Conservation (phyloP, 129 eudicot genomes). For the Helianthus tuberosus region DNA sequence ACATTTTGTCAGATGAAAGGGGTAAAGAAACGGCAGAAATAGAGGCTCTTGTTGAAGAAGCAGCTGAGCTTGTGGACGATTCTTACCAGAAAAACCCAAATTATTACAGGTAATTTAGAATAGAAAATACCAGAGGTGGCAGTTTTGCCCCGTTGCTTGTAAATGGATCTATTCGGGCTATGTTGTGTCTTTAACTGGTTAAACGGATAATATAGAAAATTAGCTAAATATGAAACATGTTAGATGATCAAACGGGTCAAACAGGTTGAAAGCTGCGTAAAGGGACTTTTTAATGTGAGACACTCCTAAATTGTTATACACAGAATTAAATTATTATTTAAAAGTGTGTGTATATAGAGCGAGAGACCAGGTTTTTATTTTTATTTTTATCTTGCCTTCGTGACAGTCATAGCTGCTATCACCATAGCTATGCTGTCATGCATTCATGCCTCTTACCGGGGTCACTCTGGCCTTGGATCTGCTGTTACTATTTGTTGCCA, state of each 20-base stretch:
- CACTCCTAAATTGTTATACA: background rate
- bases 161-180: background rate
- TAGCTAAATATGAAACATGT: background rate
- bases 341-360: background rate
- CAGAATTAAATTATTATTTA: background rate
- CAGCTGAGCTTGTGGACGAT: conserved; percentile 92
- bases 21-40: conserved; percentile 90
- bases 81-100: conserved; percentile 79
- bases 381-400: background rate
- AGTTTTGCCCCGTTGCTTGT: background rate
- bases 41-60: conserved; percentile 89
- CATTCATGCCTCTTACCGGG: no score
- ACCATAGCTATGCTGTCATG: no score
- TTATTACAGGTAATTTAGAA: conserved; percentile 72
- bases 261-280: background rate
- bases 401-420: no score
- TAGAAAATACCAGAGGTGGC: background rate
- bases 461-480: no score
- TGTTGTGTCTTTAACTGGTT: background rate
- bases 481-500: background rate
- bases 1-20: conserved; percentile 56
- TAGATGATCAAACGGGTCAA: background rate
- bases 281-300: background rate
- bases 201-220: background rate
- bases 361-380: background rate